Conservation (phyloP, 192 early-diverging fungal species). For the Umbelopsis vinacea region DNA sequence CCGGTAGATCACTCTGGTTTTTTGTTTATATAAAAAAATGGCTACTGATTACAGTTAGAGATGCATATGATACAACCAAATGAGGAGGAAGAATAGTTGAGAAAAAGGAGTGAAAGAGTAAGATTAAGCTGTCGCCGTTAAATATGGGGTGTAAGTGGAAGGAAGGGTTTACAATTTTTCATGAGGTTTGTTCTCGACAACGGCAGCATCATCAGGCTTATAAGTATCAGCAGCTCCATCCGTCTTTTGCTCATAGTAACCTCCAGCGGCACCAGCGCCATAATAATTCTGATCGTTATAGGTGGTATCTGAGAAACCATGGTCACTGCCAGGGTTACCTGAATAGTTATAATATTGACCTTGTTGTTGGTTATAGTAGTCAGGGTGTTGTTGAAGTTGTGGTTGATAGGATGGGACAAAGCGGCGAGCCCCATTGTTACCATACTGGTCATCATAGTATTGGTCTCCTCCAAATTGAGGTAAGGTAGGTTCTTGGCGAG, state of each 20-base stretch:
- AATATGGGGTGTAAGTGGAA: background rate
- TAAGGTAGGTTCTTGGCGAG: slow-evolving; percentile 7
- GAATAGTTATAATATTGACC: slow-evolving; percentile 21
- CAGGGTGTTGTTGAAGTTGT: slow-evolving; percentile 19
- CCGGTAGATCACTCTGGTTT: background rate
- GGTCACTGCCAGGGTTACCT: slow-evolving; percentile 9
- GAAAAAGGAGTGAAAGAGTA: background rate
- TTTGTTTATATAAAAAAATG: slow-evolving; percentile 15
- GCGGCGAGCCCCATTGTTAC: slow-evolving; percentile 11
- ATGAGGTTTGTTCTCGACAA: slow-evolving; percentile 19
- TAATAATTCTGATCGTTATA: slow-evolving; percentile 14
- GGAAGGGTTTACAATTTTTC: background rate
- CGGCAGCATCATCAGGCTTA: slow-evolving; percentile 14
- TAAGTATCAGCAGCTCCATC: background rate
- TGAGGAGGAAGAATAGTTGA: background rate
- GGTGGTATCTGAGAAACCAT: slow-evolving; percentile 15
- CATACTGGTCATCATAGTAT: slow-evolving; percentile 10
- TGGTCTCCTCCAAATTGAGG: slow-evolving; percentile 16
- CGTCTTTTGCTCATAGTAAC: slow-evolving; percentile 17
- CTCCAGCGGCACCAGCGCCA: background rate
- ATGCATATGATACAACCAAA: slow-evolving; percentile 23
- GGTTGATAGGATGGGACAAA: slow-evolving; percentile 18
- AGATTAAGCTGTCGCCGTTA: background rate
- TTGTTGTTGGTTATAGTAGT: slow-evolving; percentile 15
- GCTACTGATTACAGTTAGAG: slow-evolving; percentile 14